phyloP scores from a whole-genome alignment of 169 alveolate species.

The Amoebophrya sp. region DNA sequence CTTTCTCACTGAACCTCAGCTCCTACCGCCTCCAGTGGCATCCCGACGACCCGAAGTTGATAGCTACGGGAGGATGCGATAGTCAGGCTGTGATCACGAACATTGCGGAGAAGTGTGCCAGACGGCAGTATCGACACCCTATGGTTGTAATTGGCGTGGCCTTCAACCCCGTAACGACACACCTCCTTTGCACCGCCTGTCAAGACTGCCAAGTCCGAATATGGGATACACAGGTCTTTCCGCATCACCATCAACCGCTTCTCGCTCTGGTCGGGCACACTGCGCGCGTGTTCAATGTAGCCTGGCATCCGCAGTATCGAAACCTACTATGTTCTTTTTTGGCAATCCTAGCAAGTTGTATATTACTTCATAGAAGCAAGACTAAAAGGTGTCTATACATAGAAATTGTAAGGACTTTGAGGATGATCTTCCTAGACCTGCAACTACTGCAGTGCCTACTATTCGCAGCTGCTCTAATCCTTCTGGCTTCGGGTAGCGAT shows the following conservation, averaged over 20 bases:
- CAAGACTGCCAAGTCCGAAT: not conserved
- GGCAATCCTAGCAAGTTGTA: too few species aligned
- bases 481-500: not conserved
- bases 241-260: not conserved
- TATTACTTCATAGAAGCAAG: too few species aligned
- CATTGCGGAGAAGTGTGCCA: not conserved
- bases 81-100: not conserved
- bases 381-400: too few species aligned
- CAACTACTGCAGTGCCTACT: too few species aligned
- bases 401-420: too few species aligned
- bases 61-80: not conserved
- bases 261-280: not conserved
- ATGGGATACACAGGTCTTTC: not conserved
- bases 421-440: too few species aligned
- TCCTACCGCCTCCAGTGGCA: not conserved
- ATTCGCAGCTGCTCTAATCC: too few species aligned
- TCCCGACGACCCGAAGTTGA: not conserved
- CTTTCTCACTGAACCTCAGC: too few species aligned
- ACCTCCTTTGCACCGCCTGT: not conserved
- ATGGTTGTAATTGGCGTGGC: not conserved
- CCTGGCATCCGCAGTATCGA: not conserved
- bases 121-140: slow-evolving; percentile 3
- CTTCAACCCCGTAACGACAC: not conserved
- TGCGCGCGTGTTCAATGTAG: not conserved
- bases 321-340: too few species aligned